Base-by-base conservation (phyloP, 2,329 filamentous ascomycete species). In the Teratosphaeria nubilosa region DNA sequence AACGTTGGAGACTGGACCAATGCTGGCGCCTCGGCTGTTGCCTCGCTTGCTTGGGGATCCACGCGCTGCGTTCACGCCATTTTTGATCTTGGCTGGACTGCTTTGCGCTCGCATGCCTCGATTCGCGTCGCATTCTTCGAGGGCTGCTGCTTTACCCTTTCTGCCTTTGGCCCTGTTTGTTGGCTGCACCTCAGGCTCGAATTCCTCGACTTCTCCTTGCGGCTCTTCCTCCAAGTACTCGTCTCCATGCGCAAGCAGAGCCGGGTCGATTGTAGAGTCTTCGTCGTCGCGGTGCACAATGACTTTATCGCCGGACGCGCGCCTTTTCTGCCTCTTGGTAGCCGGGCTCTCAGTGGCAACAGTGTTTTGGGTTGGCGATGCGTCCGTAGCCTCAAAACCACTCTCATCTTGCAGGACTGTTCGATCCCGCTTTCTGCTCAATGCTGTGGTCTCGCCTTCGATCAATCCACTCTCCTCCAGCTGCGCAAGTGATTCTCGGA, bases 1-100 rank as follows among this genome's bases (percentile, higher is more conserved):
- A 24, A 71, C 69, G 52, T 72, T 69, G 59, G 66, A 70, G 58
- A 69, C 66, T n/a, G 68, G 66, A n/a, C 68, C 69, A 14, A 66
- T 56, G 51, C 64, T 66, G 45, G 59, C 32, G 7, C 51, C 56
- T 11, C 58, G 58, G 34, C 59, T 61, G 20, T 30, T 37, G 51
- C 56, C 53, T 20, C 58, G 57, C 51, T 63, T 61, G 57, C 55
- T 59, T 13, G 59, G 58, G 16, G 56, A 60, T 27, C 57, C 53
- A 37, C 11, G 41, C 20, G n/a, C 34, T 48, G 20, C 50, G 16
- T 53, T 52, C 2, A 55, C 56, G 5, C 13, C 56, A 16, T 59
- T 53, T 14, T 59, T 50, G n/a, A 54, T 30, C 48, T 57, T 57
- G 31, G 58, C 61, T 3, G 58, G 58, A 20, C 53, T 55, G 3